Base-by-base conservation (phyloP, 1,284 basidiomycete genomes). In the Marasmius fiardii region DNA sequence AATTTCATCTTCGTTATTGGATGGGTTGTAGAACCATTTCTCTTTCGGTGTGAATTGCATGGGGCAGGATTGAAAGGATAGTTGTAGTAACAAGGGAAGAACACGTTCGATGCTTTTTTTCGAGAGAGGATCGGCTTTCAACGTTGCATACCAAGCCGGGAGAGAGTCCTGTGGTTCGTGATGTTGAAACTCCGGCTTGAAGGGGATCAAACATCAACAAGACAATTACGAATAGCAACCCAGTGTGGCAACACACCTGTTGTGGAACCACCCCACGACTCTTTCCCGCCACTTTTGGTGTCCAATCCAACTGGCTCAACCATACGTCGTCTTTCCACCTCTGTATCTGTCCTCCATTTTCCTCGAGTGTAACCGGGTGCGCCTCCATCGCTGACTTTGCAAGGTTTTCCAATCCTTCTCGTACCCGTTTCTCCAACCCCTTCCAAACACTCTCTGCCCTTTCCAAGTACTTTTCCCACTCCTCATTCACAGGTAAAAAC, bases 291-390 rank as follows among this genome's bases (percentile, higher is more conserved):
- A 78, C 77, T 71, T 98, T 98, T 0, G 93, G 93, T 1, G 90
- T 87, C 96, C 96, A 99, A 69, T 99, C 95, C 52, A 99, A 76
- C 69, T 99, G 97, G 49, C 79, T 82, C 16, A 94, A 74, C 95
- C 95, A 99, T 1, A 86, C 82, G 68, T 96, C 91, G 1, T 83
- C 77, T 61, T 83, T 83, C 86, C 90, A 93, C 49, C 71, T 71
- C 24, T 65, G 69, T 20, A 70, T 71, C 39, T 67, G 64, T 48
- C 70, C 71, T 35, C 64, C 70, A n/a, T 66, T 66, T 33, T 71
- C 73, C 76, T 80, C 74, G 63, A 82, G 58, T 24, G 52, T 57
- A 16, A 52, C 49, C 10, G 52, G 52, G 43, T 59, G 43, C 6
- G 51, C 58, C 24, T 59, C 64, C 71, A 80, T 74, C 24, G 88